Conservation (phyloP, 75 land plant species). For the Cryptomeria japonica region DNA sequence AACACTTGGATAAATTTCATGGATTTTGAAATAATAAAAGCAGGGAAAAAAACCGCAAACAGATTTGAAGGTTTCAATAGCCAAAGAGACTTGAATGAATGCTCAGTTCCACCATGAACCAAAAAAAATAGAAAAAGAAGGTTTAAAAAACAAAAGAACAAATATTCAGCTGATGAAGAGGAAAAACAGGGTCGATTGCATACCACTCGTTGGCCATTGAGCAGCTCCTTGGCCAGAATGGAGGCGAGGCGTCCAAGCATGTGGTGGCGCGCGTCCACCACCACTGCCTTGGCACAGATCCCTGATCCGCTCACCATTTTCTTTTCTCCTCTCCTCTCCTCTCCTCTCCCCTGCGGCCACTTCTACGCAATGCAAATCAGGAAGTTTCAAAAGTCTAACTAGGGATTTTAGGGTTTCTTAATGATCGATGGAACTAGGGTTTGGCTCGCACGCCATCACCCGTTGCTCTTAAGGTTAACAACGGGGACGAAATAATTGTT, state of each 20-base stretch:
- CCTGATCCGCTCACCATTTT: constrained; percentile 73
- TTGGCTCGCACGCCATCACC: background rate
- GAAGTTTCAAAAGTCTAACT: background rate
- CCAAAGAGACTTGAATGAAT: background rate
- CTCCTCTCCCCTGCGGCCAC: background rate
- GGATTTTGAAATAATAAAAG: background rate
- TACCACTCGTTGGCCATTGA: constrained; percentile 66
- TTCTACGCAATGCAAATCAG: background rate
- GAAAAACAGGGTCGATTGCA: background rate
- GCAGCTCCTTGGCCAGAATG: constrained; percentile 70
- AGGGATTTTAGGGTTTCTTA: background rate
- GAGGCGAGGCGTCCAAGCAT: constrained; percentile 75
- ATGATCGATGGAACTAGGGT: background rate
- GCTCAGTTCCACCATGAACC: background rate
- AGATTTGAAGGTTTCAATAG: background rate
- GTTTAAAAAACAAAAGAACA: too few relatives aligned
- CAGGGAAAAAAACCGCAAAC: too few relatives aligned
- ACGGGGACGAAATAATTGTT: too few relatives aligned
- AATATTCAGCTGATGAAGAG: background rate
- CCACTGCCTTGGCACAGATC: constrained; percentile 59
- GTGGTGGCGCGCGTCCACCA: constrained; percentile 74
- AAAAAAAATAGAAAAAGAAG: background rate
- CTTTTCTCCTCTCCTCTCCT: background rate
- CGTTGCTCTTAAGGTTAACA: too few relatives aligned
- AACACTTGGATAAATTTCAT: too few relatives aligned